These are phyloP conservation scores for Alternaria consortialis DNA, from an alignment of 2,329 filamentous ascomycete species.

Conservation along the genomic window DNA sequence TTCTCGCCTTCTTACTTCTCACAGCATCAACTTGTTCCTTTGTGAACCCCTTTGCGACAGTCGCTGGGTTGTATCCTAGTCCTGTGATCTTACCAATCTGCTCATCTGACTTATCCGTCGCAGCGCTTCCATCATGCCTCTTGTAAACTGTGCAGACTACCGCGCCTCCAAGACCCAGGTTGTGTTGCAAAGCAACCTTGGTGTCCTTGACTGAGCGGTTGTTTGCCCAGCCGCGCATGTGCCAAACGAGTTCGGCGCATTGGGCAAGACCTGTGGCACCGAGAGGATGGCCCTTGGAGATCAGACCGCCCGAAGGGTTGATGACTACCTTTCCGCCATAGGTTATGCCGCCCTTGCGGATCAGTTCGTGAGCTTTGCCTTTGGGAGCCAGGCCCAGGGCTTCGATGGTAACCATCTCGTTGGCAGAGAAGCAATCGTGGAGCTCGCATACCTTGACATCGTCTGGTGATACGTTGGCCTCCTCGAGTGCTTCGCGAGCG, in stretches of 20 bases:
- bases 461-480: conserved; percentile 71
- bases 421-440: conserved; percentile 96
- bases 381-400: conserved; percentile 78
- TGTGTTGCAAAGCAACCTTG: conserved; percentile 83
- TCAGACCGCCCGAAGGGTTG: conserved; percentile 93
- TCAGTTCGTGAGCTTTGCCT: conserved; percentile 91
- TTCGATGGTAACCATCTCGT: conserved; percentile 91
- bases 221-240: conserved; percentile 94
- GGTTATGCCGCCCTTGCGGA: conserved; percentile 86
- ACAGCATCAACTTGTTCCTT: conserved; percentile 73
- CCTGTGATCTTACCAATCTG: conserved; percentile 72
- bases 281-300: conserved; percentile 94
- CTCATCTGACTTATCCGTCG: conserved; percentile 67
- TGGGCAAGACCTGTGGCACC: conserved; percentile 95
- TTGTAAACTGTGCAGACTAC: conserved; percentile 90
- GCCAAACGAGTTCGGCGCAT: conserved; percentile 95
- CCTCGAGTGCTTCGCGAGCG: conserved; percentile 71
- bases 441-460: conserved; percentile 89
- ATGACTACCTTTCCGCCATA: conserved; percentile 84
- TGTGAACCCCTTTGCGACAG: conserved; percentile 88
- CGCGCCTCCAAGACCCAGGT: conserved; percentile 89
- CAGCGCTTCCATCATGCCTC: conserved; percentile 77
- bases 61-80: conserved; percentile 90
- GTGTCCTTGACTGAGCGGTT: conserved; percentile 78
- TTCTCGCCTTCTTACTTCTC: conserved; percentile 72